Conservation (phyloP, 1,139 yeast genomes). For the Geotrichum macrosporum region DNA sequence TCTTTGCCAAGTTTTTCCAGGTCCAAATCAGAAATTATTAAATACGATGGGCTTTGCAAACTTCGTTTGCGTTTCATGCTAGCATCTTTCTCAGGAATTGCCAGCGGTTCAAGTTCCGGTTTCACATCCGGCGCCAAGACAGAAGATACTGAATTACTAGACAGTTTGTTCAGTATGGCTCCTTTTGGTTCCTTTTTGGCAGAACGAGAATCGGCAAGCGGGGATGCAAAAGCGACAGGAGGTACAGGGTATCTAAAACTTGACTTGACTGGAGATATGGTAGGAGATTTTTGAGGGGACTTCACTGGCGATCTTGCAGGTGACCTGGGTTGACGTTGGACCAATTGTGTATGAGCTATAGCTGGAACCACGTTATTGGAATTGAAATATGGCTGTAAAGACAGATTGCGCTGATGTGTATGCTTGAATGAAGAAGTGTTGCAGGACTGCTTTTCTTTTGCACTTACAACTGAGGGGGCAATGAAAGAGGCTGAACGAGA, state of each 20-base stretch:
- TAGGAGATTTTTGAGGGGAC: slow-evolving; percentile 3
- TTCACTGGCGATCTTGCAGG: slow-evolving; percentile 1
- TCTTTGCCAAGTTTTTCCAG: slow-evolving; percentile 8
- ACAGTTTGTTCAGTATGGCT: slow-evolving; percentile 8
- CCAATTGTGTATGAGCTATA: background rate
- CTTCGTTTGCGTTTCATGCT: slow-evolving; percentile 10
- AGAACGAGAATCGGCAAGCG: background rate
- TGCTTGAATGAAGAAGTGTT: background rate
- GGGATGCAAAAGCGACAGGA: background rate
- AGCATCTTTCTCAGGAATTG: background rate
- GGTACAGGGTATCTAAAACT: too few relatives aligned
- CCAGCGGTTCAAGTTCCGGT: slow-evolving; percentile 1
- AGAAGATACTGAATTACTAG: background rate
- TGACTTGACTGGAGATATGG: background rate
- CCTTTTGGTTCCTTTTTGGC: slow-evolving; percentile 10
- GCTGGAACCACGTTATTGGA: slow-evolving; percentile 15
- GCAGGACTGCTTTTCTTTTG: slow-evolving; percentile 5
- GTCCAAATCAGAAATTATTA: slow-evolving; percentile 12
- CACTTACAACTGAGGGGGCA: slow-evolving; percentile 1
- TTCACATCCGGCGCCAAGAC: background rate
- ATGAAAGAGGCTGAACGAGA: slow-evolving; percentile 5
- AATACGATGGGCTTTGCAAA: slow-evolving; percentile 12
- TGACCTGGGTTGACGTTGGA: background rate
- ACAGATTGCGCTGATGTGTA: slow-evolving; percentile 16
- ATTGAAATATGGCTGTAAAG: slow-evolving; percentile 21